A percentile compares a stretch with the other conserved stretches of the same genome.
Conservation (phyloP, 2,329 filamentous ascomycete genomes). For the Capronia epimyces region DNA sequence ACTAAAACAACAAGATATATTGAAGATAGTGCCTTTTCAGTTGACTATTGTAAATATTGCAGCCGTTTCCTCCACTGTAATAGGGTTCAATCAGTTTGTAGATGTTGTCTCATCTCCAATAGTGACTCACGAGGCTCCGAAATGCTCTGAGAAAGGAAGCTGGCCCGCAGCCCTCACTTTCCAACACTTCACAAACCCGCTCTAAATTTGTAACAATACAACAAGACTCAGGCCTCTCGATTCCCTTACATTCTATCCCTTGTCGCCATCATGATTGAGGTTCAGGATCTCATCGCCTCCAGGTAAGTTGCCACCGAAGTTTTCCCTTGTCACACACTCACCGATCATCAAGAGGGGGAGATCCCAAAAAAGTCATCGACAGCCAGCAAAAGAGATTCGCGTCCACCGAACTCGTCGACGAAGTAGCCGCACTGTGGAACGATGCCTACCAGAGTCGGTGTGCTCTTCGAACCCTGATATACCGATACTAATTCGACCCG, state of each 20-base stretch:
- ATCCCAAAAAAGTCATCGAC: constrained; percentile 86
- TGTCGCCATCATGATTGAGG: constrained; percentile 59
- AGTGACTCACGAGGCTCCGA: constrained; percentile 19
- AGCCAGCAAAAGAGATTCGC: constrained; percentile 80
- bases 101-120: neutral
- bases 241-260: neutral
- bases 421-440: constrained; percentile 58
- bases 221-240: neutral
- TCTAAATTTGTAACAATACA: neutral
- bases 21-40: no score
- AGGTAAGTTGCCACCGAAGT: constrained; percentile 33
- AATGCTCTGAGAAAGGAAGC: neutral
- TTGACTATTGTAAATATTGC: no score
- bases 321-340: constrained; percentile 1
- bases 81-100: no score
- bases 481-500: constrained; percentile 9
- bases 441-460: constrained; percentile 22
- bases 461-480: constrained; percentile 1
- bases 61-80: no score
- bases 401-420: constrained; percentile 77
- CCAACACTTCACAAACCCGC: neutral
- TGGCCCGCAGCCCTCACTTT: neutral
- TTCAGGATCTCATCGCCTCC: constrained; percentile 73
- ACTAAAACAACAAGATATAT: no score
- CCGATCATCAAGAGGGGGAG: constrained; percentile 59